Base-by-base conservation (phyloP, 2,329 filamentous ascomycete species). In the Colletotrichum sp. region DNA sequence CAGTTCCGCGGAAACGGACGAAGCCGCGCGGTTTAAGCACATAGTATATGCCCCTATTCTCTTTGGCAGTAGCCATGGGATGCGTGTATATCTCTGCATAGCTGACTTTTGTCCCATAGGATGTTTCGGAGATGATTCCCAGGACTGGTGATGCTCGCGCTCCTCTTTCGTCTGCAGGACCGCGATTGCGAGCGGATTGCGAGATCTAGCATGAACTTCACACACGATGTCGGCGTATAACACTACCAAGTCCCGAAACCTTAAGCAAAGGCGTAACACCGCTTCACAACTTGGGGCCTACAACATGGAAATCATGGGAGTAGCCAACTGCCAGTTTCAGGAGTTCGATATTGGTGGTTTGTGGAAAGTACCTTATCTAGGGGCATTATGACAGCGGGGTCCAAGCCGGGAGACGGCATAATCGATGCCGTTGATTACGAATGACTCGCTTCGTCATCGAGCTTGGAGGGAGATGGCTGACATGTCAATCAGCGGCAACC, bases 201-300 rank as follows among this genome's bases (percentile, higher is more conserved):
- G n/a, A 52, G 10, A 3, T 5, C 2, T 3, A 24, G 43, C 43
- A 21, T 52, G 43, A 52, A 52, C 43, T 52, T 52, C 43, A 10
- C 6, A 13, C n/a, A 52, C 0, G 0, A 13, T 13, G n/a, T 13
- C 21, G 16, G 4, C n/a, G n/a, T 21, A 13, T 5, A 8, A 52
- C 43, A 52, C 3, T 13, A 52, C 9, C 8, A 24, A 13, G 43
- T 52, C 43, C 6, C 43, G 9, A 21, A 24, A 21, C n/a, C 4
- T 52, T 13, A 52, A 0, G 43, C n/a, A 21, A 21, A 21, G 12
- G 12, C 43, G 6, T 7, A 52, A 52, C 2, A 13, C 6, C 10
- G 3, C 10, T 13, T 52, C 43, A 2, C n/a, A 13, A 8, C 12
- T 21, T 8, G 5, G 2, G 18, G 6, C 2, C n/a, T 52, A 21